Evolutionary conservation across 2,329 filamentous ascomycete genomes (phyloP), one percentile per base, ranked within the genome.

Genomic region (Phaeophleospora eucalypticola): DNA sequence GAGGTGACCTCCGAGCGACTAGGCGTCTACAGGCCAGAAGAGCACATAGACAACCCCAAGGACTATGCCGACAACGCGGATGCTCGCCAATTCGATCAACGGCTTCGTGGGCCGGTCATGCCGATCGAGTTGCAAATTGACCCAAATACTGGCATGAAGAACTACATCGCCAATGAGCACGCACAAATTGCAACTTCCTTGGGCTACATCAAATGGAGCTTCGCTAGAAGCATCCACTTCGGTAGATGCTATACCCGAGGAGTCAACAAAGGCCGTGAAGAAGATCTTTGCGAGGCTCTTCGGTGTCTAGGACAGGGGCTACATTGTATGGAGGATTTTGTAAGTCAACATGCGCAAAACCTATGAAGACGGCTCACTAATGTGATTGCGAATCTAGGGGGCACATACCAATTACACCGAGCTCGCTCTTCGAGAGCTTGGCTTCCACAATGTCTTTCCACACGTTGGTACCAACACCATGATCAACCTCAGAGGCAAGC

Each of bases 91-190:
- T 95, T 93, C 64, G 86, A 96, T 64, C 75, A 68, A 44, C 83
- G 87, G 56, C 83, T 97, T 6, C 84, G 93, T 41, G 86, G 83
- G 1, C 90, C 90, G 0, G 82, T 97, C 7, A 55, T 60, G 15
- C 68, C 68, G 4, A 62, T 66, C 29, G 73, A 76, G 52, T 61
- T 76, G 10, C 68, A 68, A 3, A 59, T 76, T 8, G 73, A 76
- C 52, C 58, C 58, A 3, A 56, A 61, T 16, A 93, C 87, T 1
- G 90, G 90, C n/a, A 95, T 98, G 91, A 98, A 97, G 70, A 97
- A 97, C 66, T 98, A 98, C 68, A 97, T 98, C 57, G 83, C 91
- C 50, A 97, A 96, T 61, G 91, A 97, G 66, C 74, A 71, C 12
- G 88, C 89, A 3, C 79, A 81, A 34, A 96, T 90, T 87, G 88